Conservation (phyloP, 106 monocot genomes). For the Dendrobium nobile region DNA sequence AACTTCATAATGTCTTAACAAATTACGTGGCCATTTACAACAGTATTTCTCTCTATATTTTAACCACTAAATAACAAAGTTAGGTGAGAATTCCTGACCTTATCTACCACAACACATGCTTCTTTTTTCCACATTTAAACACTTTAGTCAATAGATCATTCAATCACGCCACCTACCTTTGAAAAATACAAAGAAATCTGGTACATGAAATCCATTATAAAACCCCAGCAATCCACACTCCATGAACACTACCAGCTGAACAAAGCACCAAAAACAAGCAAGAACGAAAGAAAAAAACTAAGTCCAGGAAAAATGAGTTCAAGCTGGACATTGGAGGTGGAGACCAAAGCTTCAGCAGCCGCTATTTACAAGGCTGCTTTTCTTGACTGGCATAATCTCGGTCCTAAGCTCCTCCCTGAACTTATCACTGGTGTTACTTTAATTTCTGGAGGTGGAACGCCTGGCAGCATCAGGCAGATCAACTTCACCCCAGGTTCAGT, state of each 20-base stretch:
- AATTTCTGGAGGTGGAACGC: conserved; percentile 15
- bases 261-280: too few species aligned
- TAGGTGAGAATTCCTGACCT: too few species aligned
- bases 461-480: conserved; percentile 31
- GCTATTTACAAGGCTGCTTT: conserved; percentile 29
- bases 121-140: too few species aligned
- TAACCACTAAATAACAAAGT: too few species aligned
- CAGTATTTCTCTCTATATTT: too few species aligned
- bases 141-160: too few species aligned
- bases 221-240: neutral
- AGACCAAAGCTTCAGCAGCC: conserved; percentile 17
- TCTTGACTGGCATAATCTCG: conserved; percentile 42
- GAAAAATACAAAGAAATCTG: neutral
- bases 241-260: neutral
- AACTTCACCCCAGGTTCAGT: conserved; percentile 31
- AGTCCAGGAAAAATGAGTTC: conserved; percentile 2
- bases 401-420: conserved; percentile 36
- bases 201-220: neutral
- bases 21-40: too few species aligned
- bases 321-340: conserved; percentile 27
- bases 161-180: too few species aligned
- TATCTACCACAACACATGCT: too few species aligned
- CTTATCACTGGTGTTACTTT: conserved; percentile 12
- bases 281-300: too few species aligned
- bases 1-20: too few species aligned